A percentile compares a stretch with the other conserved stretches of the same genome.
phyloP scores from a whole-genome alignment of 75 land plant species.

The Cryptomeria japonica region DNA sequence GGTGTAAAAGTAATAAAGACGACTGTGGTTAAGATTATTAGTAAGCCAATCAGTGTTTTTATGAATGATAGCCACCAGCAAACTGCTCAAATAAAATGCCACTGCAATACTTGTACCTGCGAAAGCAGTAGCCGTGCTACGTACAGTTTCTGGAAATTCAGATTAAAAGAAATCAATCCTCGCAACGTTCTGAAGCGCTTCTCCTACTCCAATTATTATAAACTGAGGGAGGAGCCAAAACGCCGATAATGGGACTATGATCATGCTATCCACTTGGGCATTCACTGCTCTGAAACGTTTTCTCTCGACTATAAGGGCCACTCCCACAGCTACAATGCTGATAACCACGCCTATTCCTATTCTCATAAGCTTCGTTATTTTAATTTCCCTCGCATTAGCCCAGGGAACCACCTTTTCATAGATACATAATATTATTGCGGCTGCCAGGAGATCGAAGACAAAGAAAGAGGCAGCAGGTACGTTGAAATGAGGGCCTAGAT shows the following conservation, averaged over 20 bases:
- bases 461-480: background rate
- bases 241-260: background rate
- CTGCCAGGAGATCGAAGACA: background rate
- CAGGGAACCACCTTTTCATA: background rate
- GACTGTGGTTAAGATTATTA: background rate
- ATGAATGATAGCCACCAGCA: background rate
- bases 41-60: background rate
- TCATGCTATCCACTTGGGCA: no score
- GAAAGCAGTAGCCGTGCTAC: background rate
- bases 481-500: background rate
- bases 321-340: background rate
- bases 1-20: background rate
- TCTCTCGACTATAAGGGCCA: background rate
- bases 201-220: background rate
- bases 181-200: background rate
- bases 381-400: background rate
- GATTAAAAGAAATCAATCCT: background rate
- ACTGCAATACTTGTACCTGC: background rate
- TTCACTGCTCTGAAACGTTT: background rate
- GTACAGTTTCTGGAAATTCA: background rate
- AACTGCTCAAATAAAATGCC: background rate
- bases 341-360: background rate
- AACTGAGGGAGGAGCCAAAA: background rate
- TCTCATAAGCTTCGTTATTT: background rate
- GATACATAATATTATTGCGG: background rate